These are phyloP conservation scores for Podila verticillata DNA, from an alignment of 192 early-diverging fungal species.

Conservation along the genomic window DNA sequence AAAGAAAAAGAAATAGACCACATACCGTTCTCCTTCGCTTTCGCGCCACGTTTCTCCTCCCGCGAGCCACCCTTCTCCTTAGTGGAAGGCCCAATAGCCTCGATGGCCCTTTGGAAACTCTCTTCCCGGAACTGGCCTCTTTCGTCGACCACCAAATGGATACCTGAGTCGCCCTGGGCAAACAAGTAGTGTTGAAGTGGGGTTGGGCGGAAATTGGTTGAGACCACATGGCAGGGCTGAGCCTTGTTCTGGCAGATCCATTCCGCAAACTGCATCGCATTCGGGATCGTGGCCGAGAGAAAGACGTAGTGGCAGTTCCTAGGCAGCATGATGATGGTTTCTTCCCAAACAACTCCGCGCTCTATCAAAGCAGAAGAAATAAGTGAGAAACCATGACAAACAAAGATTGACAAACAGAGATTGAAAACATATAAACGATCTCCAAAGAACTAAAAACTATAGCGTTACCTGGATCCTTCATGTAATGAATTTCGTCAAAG, in stretches of 20 bases:
- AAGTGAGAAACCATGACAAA: neutral
- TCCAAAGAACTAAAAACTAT: neutral
- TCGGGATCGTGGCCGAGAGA: slow-evolving; percentile 96
- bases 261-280: slow-evolving; percentile 97
- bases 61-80: slow-evolving; percentile 51
- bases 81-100: slow-evolving; percentile 57
- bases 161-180: slow-evolving; percentile 86
- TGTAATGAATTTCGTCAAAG: slow-evolving; percentile 98
- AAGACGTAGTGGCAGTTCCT: slow-evolving; percentile 90
- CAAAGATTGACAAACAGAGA: neutral
- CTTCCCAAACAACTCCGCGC: slow-evolving; percentile 98
- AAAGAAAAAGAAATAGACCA: neutral
- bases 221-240: slow-evolving; percentile 96
- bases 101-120: slow-evolving; percentile 91
- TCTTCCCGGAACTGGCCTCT: slow-evolving; percentile 92
- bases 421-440: neutral
- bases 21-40: neutral
- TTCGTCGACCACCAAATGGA: slow-evolving; percentile 94
- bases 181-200: slow-evolving; percentile 97
- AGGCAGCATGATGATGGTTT: slow-evolving; percentile 93
- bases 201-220: slow-evolving; percentile 94
- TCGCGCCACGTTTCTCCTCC: slow-evolving; percentile 29
- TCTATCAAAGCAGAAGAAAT: slow-evolving; percentile 50
- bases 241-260: slow-evolving; percentile 95
- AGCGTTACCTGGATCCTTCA: slow-evolving; percentile 82